Conservation (phyloP, 495 filamentous ascomycete genomes). For the Geoglossum glabrum region DNA sequence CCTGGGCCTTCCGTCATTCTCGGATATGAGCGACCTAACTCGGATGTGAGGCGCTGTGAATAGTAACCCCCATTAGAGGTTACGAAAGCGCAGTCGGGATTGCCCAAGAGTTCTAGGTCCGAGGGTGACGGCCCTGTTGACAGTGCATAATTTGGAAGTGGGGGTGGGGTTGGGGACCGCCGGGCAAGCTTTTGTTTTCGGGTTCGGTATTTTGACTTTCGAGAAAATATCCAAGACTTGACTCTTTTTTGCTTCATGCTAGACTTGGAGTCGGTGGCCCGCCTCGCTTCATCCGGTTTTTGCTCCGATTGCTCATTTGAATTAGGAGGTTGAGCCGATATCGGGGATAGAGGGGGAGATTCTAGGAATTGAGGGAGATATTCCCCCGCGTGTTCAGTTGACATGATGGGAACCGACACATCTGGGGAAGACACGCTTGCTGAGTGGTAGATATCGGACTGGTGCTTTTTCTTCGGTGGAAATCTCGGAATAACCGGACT, state of each 20-base stretch:
- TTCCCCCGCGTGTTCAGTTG: neutral
- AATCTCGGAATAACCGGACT: constrained; percentile 10
- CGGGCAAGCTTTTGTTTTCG: constrained; percentile 17
- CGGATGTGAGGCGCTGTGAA: neutral
- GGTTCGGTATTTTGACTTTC: constrained; percentile 34
- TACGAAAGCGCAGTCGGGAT: neutral
- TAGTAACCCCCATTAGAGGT: neutral
- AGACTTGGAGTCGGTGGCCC: constrained; percentile 14
- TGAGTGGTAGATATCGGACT: constrained; percentile 7
- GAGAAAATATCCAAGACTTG: constrained; percentile 58
- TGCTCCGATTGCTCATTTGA: neutral
- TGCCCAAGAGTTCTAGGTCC: constrained; percentile 7
- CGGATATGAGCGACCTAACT: neutral
- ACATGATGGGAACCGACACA: neutral
- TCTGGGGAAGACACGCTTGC: neutral
- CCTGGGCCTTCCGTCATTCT: neutral
- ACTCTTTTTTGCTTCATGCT: constrained; percentile 60
- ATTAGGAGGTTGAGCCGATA: neutral
- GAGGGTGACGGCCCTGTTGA: constrained; percentile 13
- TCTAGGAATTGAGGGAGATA: neutral
- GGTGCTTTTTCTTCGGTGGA: constrained; percentile 12
- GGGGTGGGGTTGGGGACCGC: constrained; percentile 22
- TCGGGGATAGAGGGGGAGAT: constrained; percentile 8
- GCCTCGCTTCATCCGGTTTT: neutral
- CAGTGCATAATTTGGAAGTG: constrained; percentile 8